phyloP scores from a whole-genome alignment of 2,329 filamentous ascomycete species.

The Cladorrhinum sp. region DNA sequence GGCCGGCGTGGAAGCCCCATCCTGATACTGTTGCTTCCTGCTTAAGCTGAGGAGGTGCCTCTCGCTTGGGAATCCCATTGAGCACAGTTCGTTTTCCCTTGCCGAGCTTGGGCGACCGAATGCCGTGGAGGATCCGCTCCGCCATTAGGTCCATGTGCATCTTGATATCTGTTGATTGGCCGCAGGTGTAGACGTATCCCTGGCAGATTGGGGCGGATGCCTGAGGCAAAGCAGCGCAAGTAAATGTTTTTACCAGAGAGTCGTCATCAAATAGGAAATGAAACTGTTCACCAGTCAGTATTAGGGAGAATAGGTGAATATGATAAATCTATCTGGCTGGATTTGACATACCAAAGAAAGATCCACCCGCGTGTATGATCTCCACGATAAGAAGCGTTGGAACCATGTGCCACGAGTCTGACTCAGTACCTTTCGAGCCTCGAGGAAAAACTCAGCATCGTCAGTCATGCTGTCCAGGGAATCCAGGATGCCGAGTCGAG shows the following conservation, averaged over 20 bases:
- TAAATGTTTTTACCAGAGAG: neutral
- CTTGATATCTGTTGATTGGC: neutral
- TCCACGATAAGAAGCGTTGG: neutral
- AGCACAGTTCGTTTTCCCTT: neutral
- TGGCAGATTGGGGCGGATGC: neutral
- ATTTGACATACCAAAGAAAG: neutral
- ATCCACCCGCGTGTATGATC: neutral
- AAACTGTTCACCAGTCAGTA: neutral
- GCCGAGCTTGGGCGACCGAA: neutral
- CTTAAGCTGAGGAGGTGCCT: neutral
- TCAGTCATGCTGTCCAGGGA: neutral
- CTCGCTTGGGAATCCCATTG: neutral
- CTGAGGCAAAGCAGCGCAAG: neutral
- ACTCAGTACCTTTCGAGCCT: neutral
- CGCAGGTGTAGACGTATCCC: neutral
- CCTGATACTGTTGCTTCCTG: neutral
- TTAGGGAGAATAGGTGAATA: too few relatives aligned
- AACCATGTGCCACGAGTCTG: neutral
- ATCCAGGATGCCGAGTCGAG: neutral
- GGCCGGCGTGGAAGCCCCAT: neutral
- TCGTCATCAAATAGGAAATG: neutral
- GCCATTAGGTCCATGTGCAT: neutral
- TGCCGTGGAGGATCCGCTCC: neutral
- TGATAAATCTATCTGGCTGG: too few relatives aligned
- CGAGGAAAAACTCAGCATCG: neutral